Base-by-base conservation (phyloP, 2,329 filamentous ascomycete genomes). In the Penicillium sp. region DNA sequence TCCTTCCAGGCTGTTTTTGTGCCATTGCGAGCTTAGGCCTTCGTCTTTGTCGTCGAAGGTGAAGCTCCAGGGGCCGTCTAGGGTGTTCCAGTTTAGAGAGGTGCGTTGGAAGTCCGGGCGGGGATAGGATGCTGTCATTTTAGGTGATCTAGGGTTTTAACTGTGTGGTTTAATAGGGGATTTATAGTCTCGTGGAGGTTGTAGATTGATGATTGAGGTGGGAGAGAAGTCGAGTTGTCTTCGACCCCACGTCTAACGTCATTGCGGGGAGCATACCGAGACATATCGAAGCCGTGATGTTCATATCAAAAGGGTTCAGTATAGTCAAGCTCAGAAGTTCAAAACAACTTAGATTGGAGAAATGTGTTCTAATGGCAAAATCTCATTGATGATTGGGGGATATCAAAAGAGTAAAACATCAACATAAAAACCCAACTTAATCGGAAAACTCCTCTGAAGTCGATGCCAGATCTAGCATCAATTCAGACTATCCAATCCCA, bases 1-100 rank as follows among this genome's bases (percentile, higher is more conserved):
- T n/a, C 42, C 17, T 17, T 51, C 15, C 2, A 42, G 15, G 43
- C 58, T 1, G 78, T 79, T 63, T 5, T 72, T 64, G 6, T 82
- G 76, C 81, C 82, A 85, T 37, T 65, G 60, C 24, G 75, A 62
- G 4, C 60, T 51, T 2, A 81, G 68, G 0, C 83, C 82, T 39
- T 73, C 62, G 58, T 85, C 81, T 43, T 76, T 69, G 59, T 85
- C 82, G 62, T 86, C 83, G 52, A 84, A 85, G 41, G 80, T 64
- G 58, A 85, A 81, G 49, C 75, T 72, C 82, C 83, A 85, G 6
- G 73, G 68, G 1, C 82, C 81, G 55, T 85, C 79, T 41, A 85
- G 75, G 1, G 77, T 78, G 35, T 69, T 64, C 82, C 82, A 85
- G 40, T 70, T 73, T 26, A 82, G 72, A 24, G 71, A 61, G 29